Conservation (phyloP, 306 rosid species). For the Hylodesmum podocarpum region DNA sequence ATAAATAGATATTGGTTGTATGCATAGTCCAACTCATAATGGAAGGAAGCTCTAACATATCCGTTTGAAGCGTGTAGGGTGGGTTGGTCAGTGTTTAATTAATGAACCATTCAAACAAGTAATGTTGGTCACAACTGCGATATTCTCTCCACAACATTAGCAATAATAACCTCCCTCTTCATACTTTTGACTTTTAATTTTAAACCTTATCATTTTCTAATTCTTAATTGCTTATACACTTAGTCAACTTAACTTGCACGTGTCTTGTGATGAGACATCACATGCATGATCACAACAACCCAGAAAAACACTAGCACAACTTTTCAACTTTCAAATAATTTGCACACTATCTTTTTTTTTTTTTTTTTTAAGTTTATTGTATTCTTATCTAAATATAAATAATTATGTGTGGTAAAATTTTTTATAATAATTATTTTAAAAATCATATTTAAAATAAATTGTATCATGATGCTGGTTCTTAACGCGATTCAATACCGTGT, state of each 20-base stretch:
- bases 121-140: slow-evolving; percentile 8
- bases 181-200: slow-evolving; percentile 12
- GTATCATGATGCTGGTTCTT: too few species aligned
- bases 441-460: too few species aligned
- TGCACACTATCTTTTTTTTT: background rate
- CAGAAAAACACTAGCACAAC: slow-evolving; percentile 7
- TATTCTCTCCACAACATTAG: slow-evolving; percentile 37
- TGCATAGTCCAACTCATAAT: background rate
- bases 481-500: too few species aligned
- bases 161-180: background rate
- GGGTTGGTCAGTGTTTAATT: background rate
- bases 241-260: background rate
- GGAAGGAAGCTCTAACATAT: background rate
- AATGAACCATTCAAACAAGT: background rate
- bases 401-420: too few species aligned
- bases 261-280: background rate
- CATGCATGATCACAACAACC: too few species aligned
- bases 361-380: too few species aligned
- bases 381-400: too few species aligned
- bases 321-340: background rate
- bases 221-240: background rate
- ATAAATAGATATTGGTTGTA: background rate
- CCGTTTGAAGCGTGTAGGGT: background rate
- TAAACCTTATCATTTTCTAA: background rate
- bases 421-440: too few species aligned